Evolutionary conservation across 192 early-diverging fungal genomes (phyloP).

Genomic region (Umbelopsis ramanniana): DNA sequence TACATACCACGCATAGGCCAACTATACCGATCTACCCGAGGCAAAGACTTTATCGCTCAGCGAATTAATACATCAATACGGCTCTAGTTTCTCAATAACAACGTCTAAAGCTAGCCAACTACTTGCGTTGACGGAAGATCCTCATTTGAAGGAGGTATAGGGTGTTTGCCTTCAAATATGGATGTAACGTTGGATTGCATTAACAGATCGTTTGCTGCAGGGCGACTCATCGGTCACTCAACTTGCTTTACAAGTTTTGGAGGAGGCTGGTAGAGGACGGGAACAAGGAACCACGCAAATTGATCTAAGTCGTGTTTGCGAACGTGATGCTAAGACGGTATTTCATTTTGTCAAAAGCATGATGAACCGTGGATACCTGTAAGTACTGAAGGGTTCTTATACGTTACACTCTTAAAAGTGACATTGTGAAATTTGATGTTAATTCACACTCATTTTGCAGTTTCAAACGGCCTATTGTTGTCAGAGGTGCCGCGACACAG

Average conservation of each 20-base stretch:
- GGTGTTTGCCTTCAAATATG: too few relatives aligned
- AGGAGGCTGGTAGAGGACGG: background rate
- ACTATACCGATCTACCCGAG: background rate
- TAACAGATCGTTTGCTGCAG: background rate
- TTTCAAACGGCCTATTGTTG: background rate
- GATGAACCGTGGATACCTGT: background rate
- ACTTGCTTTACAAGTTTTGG: background rate
- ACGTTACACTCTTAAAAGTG: too few relatives aligned
- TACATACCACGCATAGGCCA: background rate
- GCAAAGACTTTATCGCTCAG: background rate
- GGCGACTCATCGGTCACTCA: background rate
- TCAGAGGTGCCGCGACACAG: background rate
- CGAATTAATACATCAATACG: background rate
- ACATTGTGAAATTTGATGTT: background rate
- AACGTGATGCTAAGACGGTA: background rate
- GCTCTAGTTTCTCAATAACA: background rate
- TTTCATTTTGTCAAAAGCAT: slow-evolving; percentile 9
- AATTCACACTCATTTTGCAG: background rate
- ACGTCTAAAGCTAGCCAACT: background rate
- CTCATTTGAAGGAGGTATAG: background rate
- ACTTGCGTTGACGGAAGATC: background rate
- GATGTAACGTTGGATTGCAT: background rate
- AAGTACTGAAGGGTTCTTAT: background rate
- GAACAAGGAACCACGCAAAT: background rate
- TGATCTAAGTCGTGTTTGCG: background rate